Evolutionary conservation across 2,329 filamentous ascomycete species (phyloP), one percentile per base, ranked within the genome.

Genomic region (Cadophora sp.): DNA sequence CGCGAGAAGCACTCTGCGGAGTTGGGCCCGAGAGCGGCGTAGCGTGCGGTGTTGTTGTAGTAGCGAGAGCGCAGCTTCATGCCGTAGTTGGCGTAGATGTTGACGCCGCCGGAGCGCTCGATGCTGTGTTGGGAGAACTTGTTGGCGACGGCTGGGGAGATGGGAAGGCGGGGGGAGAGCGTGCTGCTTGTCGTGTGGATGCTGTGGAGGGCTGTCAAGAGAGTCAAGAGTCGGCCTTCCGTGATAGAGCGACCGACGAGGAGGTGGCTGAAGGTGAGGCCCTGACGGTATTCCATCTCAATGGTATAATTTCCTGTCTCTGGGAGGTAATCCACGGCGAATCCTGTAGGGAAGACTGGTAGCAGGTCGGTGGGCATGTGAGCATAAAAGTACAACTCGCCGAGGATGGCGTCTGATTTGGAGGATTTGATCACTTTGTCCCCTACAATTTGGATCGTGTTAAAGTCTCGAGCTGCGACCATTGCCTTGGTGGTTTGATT

Each of bases 381-480:
- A 9, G 75, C 73, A 68, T 77, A 78, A 68, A 78, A 78, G 64
- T 72, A 78, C n/a, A 78, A 66, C 66, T 78, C 77, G 67, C 77
- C 76, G 5, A 78, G 70, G 37, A 78, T 77, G 60, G 74, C 75
- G 37, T 76, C 75, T 4, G 73, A 76, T 69, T 75, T 77, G 69
- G 73, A 76, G 27, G 76, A 76, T 65, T 78, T 78, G 65, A 77
- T 73, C 37, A 77, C 74, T 66, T 75, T 73, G 8, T 50, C 48
- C 26, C 64, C 64, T 24, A 66, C 58, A 24, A 56, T 53, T 55
- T 66, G 64, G 19, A 66, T 51, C 22, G 58, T 66, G 43, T 66
- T 66, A 34, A 66, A 66, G 24, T 62, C 58, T 11, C 64, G 46
- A 14, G 64, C 58, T 11, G 64, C 64, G 34, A 66, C 24, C 22